These are phyloP conservation scores for Hypomyces perniciosus DNA, from an alignment of 2,329 filamentous ascomycete genomes.

Conservation along the genomic window DNA sequence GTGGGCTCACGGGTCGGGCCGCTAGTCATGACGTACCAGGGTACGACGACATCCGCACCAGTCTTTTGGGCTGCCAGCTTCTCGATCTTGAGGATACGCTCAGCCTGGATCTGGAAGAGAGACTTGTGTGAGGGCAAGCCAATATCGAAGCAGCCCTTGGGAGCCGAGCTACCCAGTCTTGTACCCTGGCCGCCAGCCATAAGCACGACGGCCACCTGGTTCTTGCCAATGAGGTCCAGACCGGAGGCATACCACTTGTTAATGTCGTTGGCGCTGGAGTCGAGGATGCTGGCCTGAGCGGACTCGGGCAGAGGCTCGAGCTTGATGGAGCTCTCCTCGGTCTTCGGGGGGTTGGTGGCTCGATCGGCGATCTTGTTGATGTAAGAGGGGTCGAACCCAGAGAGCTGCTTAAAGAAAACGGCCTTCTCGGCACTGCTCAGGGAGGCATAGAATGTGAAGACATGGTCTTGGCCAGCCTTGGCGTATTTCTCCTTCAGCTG, in stretches of 20 bases:
- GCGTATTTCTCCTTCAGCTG: slow-evolving; percentile 67
- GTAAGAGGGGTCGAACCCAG: slow-evolving; percentile 71
- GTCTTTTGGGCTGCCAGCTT: slow-evolving; percentile 68
- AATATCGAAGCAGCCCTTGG: slow-evolving; percentile 97
- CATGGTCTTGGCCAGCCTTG: slow-evolving; percentile 71
- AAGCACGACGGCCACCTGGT: slow-evolving; percentile 78
- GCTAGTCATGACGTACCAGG: slow-evolving; percentile 99
- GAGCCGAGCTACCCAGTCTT: slow-evolving; percentile 84
- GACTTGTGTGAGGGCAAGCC: slow-evolving; percentile 88
- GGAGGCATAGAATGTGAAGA: slow-evolving; percentile 77
- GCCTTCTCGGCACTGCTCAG: slow-evolving; percentile 69
- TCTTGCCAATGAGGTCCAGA: slow-evolving; percentile 71
- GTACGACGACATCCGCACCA: slow-evolving; percentile 58
- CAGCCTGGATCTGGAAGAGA: slow-evolving; percentile 94
- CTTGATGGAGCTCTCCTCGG: slow-evolving; percentile 46
- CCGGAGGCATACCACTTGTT: slow-evolving; percentile 78
- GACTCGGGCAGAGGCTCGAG: slow-evolving; percentile 86
- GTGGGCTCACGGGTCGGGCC: slow-evolving; percentile 88
- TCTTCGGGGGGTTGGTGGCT: slow-evolving; percentile 71
- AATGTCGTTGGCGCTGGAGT: slow-evolving; percentile 73
- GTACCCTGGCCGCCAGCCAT: slow-evolving; percentile 98
- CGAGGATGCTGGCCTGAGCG: slow-evolving; percentile 83
- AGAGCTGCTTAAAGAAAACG: slow-evolving; percentile 73
- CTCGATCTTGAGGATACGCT: slow-evolving; percentile 85
- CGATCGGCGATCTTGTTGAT: slow-evolving; percentile 83